phyloP scores from a whole-genome alignment of 139 green algal species.

The Chlorella sp. region DNA sequence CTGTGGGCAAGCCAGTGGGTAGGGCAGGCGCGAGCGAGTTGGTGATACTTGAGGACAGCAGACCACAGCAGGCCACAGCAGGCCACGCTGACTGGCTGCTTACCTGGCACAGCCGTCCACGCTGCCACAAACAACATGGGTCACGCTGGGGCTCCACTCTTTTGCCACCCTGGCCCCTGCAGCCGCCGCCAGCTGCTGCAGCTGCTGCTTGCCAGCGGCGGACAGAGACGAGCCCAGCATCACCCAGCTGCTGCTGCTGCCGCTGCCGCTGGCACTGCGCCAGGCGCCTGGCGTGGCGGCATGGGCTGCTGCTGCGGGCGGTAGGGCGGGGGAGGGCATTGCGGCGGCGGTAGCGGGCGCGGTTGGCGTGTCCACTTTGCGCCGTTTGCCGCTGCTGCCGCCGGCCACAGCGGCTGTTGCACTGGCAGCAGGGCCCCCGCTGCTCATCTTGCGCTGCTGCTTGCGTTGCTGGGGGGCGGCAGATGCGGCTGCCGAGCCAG shows the following conservation, averaged over 20 bases:
- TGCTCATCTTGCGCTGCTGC: conserved; percentile 34
- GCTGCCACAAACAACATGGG: conserved; percentile 46
- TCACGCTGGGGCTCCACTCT: conserved; percentile 34
- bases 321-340: not conserved
- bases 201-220: not conserved
- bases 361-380: not conserved
- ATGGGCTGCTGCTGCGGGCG: not conserved
- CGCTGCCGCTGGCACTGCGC: not conserved
- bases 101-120: conserved; percentile 22
- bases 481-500: not conserved
- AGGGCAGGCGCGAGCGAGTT: too few species aligned
- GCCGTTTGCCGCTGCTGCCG: conserved; percentile 11
- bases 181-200: conserved; percentile 20
- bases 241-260: conserved; percentile 18
- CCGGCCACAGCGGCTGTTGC: not conserved
- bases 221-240: conserved; percentile 37
- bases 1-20: too few species aligned
- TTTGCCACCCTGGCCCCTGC: conserved; percentile 21
- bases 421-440: not conserved
- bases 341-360: not conserved
- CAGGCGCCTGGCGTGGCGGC: not conserved
- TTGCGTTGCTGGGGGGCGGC: not conserved
- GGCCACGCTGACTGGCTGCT: not conserved
- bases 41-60: not conserved
- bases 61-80: not conserved